Evolutionary conservation across 306 rosid genomes (phyloP).

Genomic region (Gastrolobium bilobum): DNA sequence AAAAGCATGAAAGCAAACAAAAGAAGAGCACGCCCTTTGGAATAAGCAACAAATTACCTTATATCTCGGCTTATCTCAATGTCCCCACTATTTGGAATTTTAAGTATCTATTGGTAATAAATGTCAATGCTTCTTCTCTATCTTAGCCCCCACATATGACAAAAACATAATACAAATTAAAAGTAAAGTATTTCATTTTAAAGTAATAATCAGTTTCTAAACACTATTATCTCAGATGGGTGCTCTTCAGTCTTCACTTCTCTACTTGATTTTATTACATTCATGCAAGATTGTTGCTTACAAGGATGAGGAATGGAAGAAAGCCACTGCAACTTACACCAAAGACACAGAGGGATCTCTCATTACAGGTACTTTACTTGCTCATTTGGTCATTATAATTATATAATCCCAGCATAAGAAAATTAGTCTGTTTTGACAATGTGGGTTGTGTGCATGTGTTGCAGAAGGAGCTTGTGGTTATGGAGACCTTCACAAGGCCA

Average conservation of each 20-base stretch:
- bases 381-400: conserved; percentile 39
- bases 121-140: conserved; percentile 52
- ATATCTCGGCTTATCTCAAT: conserved; percentile 56
- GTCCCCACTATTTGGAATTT: conserved; percentile 72
- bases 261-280: conserved; percentile 65
- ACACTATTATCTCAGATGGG: conserved; percentile 64
- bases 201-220: conserved; percentile 51
- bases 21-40: conserved; percentile 48
- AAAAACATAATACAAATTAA: conserved; percentile 26
- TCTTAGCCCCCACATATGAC: conserved; percentile 49
- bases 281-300: conserved; percentile 54
- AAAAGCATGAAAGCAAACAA: conserved; percentile 45
- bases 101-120: conserved; percentile 10
- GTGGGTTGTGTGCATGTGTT: conserved; percentile 49
- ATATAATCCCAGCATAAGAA: background rate
- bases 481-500: conserved; percentile 88
- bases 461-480: conserved; percentile 99
- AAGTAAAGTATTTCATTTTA: conserved; percentile 39
- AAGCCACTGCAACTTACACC: conserved; percentile 89
- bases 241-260: conserved; percentile 60
- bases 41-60: conserved; percentile 53
- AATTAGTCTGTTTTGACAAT: conserved; percentile 33
- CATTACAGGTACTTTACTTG: conserved; percentile 66
- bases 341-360: conserved; percentile 84
- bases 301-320: conserved; percentile 73